phyloP scores from a whole-genome alignment of 208 protist species.

The Porcisia hertigi region DNA sequence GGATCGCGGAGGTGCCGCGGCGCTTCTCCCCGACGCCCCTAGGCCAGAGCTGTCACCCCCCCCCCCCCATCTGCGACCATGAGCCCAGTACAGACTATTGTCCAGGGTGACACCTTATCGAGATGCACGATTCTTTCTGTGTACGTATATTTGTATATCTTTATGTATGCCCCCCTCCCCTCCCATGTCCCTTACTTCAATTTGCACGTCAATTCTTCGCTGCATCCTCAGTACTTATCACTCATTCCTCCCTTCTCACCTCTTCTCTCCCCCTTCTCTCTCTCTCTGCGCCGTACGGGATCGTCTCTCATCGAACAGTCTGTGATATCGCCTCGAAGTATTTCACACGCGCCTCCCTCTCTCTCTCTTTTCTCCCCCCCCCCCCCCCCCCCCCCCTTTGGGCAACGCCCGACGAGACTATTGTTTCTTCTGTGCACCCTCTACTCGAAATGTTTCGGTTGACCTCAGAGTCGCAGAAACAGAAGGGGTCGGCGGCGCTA shows the following conservation, averaged over 20 bases:
- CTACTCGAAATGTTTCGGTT: constrained; percentile 15
- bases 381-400: not conserved
- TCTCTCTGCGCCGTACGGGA: not conserved
- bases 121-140: no score
- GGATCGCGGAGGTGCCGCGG: no score
- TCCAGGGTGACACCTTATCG: no score
- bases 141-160: no score
- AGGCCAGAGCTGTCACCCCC: no score
- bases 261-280: not conserved
- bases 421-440: not conserved
- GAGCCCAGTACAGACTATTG: no score
- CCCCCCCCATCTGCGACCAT: no score
- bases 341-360: no score
- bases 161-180: no score
- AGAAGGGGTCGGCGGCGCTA: constrained; percentile 9
- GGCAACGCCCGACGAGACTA: not conserved
- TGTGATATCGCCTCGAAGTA: no score
- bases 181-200: not conserved
- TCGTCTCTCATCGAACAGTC: no score
- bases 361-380: not conserved
- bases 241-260: not conserved
- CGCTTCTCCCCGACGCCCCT: no score
- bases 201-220: not conserved
- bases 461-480: constrained; percentile 9
- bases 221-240: not conserved